These are phyloP conservation scores for Amauroascus verrucosus DNA, from an alignment of 2,329 filamentous ascomycete species.

Conservation along the genomic window DNA sequence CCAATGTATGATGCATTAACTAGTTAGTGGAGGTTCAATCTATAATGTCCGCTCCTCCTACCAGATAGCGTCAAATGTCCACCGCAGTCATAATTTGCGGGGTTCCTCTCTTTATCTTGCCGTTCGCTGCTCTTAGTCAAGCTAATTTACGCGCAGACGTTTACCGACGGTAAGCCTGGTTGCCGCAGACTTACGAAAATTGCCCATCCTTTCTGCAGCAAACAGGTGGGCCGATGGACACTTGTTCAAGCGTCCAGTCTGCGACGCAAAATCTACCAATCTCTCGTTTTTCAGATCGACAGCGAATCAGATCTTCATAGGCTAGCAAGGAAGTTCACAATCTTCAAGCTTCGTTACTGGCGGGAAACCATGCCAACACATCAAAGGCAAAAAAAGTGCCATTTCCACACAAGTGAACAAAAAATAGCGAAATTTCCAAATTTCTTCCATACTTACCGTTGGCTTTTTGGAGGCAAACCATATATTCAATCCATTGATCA, in stretches of 20 bases:
- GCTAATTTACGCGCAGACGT: conserved; percentile 4
- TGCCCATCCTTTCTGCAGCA: conserved; percentile 4
- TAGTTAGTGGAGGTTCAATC: conserved; percentile 17
- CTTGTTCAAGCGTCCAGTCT: conserved; percentile 12
- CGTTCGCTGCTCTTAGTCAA: not conserved
- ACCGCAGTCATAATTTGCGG: conserved; percentile 9
- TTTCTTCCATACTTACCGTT: conserved; percentile 9
- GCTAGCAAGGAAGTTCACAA: conserved; percentile 43
- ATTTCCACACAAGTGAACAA: conserved; percentile 7
- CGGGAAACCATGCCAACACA: conserved; percentile 81
- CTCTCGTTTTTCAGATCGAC: conserved; percentile 28
- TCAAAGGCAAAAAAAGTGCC: conserved; percentile 37
- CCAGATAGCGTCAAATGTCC: conserved; percentile 3
- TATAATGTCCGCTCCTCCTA: not conserved
- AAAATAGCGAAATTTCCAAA: conserved; percentile 1
- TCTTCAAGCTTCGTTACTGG: conserved; percentile 65
- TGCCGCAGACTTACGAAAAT: conserved; percentile 6
- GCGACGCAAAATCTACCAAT: conserved; percentile 19
- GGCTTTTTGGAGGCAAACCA: conserved; percentile 5
- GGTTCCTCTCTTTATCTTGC: conserved; percentile 6
- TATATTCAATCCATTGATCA: conserved; percentile 11
- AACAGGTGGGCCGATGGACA: conserved; percentile 9
- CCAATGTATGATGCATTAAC: conserved; percentile 17
- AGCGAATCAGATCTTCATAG: conserved; percentile 32
- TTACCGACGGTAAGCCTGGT: conserved; percentile 9